Conservation (phyloP, 2,329 filamentous ascomycete species). For the Fusarium penzigii region DNA sequence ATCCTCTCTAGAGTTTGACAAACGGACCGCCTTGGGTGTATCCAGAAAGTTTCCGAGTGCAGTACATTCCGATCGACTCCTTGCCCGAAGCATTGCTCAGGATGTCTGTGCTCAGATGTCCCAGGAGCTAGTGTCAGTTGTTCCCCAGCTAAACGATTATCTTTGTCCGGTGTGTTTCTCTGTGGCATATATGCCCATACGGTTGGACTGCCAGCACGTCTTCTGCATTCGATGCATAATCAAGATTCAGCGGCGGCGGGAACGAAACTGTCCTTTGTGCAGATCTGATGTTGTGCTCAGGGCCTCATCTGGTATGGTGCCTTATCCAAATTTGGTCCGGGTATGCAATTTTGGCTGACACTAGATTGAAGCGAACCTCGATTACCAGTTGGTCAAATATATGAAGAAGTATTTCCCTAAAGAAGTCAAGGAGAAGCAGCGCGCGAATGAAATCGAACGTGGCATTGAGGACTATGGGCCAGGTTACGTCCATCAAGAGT, state of each 20-base stretch:
- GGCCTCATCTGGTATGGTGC: constrained; percentile 62
- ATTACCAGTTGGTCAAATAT: constrained; percentile 67
- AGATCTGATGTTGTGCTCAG: constrained; percentile 69
- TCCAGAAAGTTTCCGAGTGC: constrained; percentile 61
- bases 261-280: constrained; percentile 74
- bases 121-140: constrained; percentile 68
- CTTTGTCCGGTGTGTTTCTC: constrained; percentile 78
- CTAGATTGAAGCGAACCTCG: constrained; percentile 60
- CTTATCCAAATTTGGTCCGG: not conserved
- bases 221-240: constrained; percentile 86
- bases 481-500: constrained; percentile 60
- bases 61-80: constrained; percentile 59
- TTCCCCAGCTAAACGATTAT: constrained; percentile 85
- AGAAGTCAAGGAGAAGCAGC: constrained; percentile 67
- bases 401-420: constrained; percentile 75
- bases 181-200: constrained; percentile 80
- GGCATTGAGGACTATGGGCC: constrained; percentile 72
- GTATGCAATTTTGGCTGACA: not conserved
- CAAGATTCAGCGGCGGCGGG: constrained; percentile 71
- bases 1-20: constrained; percentile 76
- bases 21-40: constrained; percentile 74
- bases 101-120: constrained; percentile 75
- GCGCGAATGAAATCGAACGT: constrained; percentile 74
- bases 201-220: constrained; percentile 71
- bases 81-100: constrained; percentile 69